Evolutionary conservation across 1,284 basidiomycete genomes (phyloP), one percentile per base, ranked within the genome.

Genomic region (Irpex sp.): DNA sequence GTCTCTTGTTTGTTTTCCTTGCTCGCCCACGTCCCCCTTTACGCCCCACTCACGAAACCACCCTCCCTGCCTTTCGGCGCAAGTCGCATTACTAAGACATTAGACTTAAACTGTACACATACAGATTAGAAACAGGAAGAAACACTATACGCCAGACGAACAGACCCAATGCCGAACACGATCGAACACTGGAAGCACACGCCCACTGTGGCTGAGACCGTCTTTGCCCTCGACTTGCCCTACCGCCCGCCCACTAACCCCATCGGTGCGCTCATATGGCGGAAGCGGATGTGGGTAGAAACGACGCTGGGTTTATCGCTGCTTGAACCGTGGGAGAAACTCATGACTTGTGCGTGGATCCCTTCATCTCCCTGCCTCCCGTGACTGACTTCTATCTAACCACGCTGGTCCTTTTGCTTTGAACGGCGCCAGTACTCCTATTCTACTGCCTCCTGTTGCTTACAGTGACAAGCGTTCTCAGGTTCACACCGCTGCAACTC

Each of bases 301-400:
- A 75, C 77, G 2, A 85, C 83, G 0, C 83, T 81, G 66, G 84
- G 77, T 17, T 74, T 85, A 54, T 79, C 78, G 15, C 77, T 84
- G 66, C 72, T 86, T 61, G 83, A 86, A 68, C 80, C 83, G 63
- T 86, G 84, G 85, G 85, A 86, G 77, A 85, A 85, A 70, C 66
- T 84, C 58, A 74, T 85, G 51, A 77, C 81, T 61, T 68, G 84
- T 85, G 66, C 70, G 83, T 77, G 37, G 37, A 8, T 39, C 37
- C 37, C 62, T 15, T 33, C 33, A n/a, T 35, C 60, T 61, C 21
- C 47, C 56, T 57, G 17, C n/a, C 58, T 46, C 5, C 55, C 1
- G 1, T 31, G 57, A 47, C 39, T 33, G 33, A 21, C 9, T 13
- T 31, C 4, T 59, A 26, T 39, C 31, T 51, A 57, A 43, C 39